Conservation (phyloP, 805 yeast genomes). For the Pachysolen tannophilus region DNA sequence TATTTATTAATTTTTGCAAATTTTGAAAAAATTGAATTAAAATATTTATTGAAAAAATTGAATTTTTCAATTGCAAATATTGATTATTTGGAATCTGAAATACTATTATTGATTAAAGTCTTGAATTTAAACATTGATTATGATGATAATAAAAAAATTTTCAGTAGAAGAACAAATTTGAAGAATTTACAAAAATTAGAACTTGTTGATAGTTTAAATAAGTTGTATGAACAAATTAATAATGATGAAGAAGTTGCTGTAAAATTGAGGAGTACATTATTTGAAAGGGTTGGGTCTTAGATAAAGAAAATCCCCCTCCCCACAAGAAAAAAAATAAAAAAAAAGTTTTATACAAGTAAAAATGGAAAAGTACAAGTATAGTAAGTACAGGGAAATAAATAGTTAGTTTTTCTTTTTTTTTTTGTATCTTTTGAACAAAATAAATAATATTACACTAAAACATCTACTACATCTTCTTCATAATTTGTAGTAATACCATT, state of each 20-base stretch:
- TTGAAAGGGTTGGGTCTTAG: no score
- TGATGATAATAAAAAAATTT: neutral
- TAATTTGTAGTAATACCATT: conserved; percentile 35
- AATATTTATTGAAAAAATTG: neutral
- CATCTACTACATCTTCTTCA: conserved; percentile 5
- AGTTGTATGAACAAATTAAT: neutral
- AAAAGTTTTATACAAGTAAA: neutral
- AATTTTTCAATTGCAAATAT: neutral
- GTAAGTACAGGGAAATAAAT: no score
- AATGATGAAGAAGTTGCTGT: neutral
- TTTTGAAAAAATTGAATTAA: neutral
- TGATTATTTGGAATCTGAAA: conserved; percentile 1
- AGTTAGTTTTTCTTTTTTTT: neutral
- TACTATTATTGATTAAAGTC: neutral
- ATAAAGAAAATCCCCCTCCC: no score
- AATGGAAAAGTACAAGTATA: neutral
- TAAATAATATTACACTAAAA: neutral
- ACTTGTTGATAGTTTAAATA: conserved; percentile 1
- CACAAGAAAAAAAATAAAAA: neutral
- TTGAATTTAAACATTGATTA: conserved; percentile 1
- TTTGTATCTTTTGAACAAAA: no score
- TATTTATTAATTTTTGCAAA: conserved; percentile 4
- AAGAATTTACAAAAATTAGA: neutral
- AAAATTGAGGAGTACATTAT: no score
- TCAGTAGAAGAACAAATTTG: neutral